A percentile compares a stretch with the other conserved stretches of the same genome.
phyloP scores from a whole-genome alignment of 805 yeast genomes.

The Cyberlindnera suaveolens region DNA sequence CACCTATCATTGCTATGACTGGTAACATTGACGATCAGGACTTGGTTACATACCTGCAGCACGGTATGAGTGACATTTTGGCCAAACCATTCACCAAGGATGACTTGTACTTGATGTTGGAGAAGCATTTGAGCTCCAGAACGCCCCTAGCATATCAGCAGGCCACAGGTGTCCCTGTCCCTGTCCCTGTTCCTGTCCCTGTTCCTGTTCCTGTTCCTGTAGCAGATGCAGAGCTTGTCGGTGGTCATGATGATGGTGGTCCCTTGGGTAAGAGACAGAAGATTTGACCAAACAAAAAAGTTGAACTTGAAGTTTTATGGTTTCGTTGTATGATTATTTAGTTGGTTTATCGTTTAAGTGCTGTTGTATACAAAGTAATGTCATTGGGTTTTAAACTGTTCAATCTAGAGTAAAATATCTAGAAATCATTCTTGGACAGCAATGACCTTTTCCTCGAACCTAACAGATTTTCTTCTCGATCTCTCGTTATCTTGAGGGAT shows the following conservation, averaged over 20 bases:
- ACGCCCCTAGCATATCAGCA: slow-evolving; percentile 28
- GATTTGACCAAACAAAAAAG: slow-evolving; percentile 8
- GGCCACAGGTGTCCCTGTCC: not conserved
- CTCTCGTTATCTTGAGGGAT: slow-evolving; percentile 31
- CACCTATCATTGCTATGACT: slow-evolving; percentile 94
- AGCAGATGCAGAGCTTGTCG: no score
- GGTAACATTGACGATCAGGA: slow-evolving; percentile 83
- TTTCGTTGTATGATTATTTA: not conserved
- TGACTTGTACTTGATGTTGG: slow-evolving; percentile 71
- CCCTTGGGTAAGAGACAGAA: slow-evolving; percentile 23
- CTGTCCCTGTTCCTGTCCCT: no score
- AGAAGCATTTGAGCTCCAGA: slow-evolving; percentile 59
- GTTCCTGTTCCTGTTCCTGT: no score
- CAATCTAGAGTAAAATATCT: not conserved
- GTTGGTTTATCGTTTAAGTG: not conserved
- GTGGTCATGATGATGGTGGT: slow-evolving; percentile 9
- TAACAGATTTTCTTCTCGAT: slow-evolving; percentile 56
- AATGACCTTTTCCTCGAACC: slow-evolving; percentile 57
- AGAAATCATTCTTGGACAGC: slow-evolving; percentile 33
- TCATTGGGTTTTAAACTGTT: not conserved
- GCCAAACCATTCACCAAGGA: slow-evolving; percentile 93
- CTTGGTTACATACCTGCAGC: slow-evolving; percentile 69
- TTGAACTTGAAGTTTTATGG: not conserved
- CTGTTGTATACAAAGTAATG: not conserved
- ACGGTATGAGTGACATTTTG: slow-evolving; percentile 88